Percentiles rank a stretch among this genome's conserved stretches.
Evolutionary conservation across 164 flowering plant species (phyloP).

Genomic region (Annona cherimola): DNA sequence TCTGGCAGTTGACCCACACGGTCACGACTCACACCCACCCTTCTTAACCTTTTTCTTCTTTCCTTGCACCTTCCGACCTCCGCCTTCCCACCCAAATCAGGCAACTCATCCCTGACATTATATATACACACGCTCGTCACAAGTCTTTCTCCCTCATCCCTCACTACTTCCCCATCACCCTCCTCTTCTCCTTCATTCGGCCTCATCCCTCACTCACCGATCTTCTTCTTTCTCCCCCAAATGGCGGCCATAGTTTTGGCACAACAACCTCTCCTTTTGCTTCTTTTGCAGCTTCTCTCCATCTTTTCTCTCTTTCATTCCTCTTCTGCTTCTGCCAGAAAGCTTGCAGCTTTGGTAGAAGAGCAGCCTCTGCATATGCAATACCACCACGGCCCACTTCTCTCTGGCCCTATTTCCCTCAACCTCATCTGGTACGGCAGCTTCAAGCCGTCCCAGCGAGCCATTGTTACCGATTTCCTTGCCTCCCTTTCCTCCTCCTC

Average conservation of each 20-base stretch:
- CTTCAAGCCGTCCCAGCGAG: conserved; percentile 43
- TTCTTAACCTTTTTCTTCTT: neutral
- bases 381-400: conserved; percentile 59
- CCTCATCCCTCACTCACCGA: neutral
- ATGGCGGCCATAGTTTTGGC: conserved; percentile 1
- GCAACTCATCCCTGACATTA: neutral
- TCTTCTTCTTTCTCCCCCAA: neutral
- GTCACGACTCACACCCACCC: neutral
- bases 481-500: conserved; percentile 31
- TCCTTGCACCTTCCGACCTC: neutral
- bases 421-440: conserved; percentile 62
- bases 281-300: neutral
- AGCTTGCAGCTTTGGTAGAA: conserved; percentile 11
- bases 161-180: neutral
- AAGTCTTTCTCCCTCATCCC: neutral
- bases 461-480: conserved; percentile 52
- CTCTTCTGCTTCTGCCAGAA: neutral
- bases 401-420: conserved; percentile 40
- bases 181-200: neutral
- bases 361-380: conserved; percentile 24
- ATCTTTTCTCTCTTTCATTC: conserved; percentile 6
- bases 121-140: neutral
- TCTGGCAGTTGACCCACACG: too few species aligned
- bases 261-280: neutral
- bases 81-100: neutral